Evolutionary conservation across 2,329 filamentous ascomycete species (phyloP).

Genomic region (Ophiostoma angusticollis): DNA sequence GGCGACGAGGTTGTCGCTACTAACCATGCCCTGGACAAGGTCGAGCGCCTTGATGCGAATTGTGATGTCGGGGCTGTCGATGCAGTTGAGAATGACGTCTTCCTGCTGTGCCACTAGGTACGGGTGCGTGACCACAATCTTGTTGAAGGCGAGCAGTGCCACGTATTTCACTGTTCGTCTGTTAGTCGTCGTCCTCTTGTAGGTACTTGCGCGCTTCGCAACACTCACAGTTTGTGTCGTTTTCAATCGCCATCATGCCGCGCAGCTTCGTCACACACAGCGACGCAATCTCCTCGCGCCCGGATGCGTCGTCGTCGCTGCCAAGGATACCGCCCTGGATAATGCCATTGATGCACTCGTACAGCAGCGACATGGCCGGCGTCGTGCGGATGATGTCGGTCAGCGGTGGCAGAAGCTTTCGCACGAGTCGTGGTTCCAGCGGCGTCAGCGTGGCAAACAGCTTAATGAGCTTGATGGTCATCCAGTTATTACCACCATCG

Average conservation of each 20-base stretch:
- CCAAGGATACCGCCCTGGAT: conserved; percentile 92
- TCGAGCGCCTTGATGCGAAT: conserved; percentile 89
- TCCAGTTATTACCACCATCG: conserved; percentile 94
- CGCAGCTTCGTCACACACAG: conserved; percentile 87
- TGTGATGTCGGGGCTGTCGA: conserved; percentile 90
- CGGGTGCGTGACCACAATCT: conserved; percentile 80
- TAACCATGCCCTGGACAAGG: conserved; percentile 88
- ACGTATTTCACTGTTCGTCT: conserved; percentile 81
- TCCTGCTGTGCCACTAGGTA: conserved; percentile 83
- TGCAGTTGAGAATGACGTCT: conserved; percentile 90
- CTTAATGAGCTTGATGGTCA: conserved; percentile 99
- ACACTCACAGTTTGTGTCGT: conserved; percentile 74
- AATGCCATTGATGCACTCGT: conserved; percentile 97
- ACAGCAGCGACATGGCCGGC: conserved; percentile 92
- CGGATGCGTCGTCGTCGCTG: conserved; percentile 58
- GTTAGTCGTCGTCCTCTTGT: neutral
- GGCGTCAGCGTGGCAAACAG: conserved; percentile 94
- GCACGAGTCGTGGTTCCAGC: conserved; percentile 77
- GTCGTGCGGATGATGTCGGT: conserved; percentile 91
- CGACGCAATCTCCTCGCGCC: conserved; percentile 81
- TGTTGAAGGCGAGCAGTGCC: conserved; percentile 86
- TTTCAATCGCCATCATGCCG: conserved; percentile 87
- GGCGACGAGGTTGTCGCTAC: conserved; percentile 65
- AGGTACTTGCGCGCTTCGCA: too few relatives aligned
- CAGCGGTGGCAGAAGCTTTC: conserved; percentile 80